These are phyloP conservation scores for Puccinia polysora DNA, from an alignment of 1,284 basidiomycete species.

Conservation along the genomic window DNA sequence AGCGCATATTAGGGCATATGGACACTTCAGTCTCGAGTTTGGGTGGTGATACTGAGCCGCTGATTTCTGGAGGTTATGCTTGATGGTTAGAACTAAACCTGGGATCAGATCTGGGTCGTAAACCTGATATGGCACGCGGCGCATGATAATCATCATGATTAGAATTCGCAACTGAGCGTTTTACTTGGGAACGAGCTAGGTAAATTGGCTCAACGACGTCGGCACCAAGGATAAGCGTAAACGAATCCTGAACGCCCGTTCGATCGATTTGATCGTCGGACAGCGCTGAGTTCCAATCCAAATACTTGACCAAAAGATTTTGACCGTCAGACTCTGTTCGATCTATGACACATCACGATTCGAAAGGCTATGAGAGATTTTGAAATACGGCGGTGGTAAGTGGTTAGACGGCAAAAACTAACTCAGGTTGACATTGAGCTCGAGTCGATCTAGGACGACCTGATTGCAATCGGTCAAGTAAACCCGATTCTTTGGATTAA, in stretches of 20 bases:
- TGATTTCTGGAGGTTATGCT: background rate
- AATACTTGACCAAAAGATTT: background rate
- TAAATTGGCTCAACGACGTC: slow-evolving; percentile 42
- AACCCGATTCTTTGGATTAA: background rate
- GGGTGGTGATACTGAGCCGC: background rate
- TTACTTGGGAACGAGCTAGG: background rate
- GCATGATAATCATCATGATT: background rate
- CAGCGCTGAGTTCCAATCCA: slow-evolving; percentile 7
- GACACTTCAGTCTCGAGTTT: background rate
- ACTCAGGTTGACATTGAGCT: slow-evolving; percentile 31
- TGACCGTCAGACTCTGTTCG: background rate
- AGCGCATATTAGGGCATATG: slow-evolving; percentile 4
- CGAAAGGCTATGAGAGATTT: background rate
- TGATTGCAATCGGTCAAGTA: slow-evolving; percentile 28
- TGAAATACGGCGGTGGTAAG: background rate
- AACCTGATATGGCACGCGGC: background rate
- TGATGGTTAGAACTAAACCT: slow-evolving; percentile 10
- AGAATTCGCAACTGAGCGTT: background rate
- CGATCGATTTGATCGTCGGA: background rate
- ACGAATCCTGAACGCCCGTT: background rate
- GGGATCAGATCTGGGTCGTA: slow-evolving; percentile 20
- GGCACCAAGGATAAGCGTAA: slow-evolving; percentile 18
- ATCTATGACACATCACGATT: background rate
- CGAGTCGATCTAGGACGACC: slow-evolving; percentile 18
- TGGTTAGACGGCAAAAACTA: background rate